Evolutionary conservation across 192 early-diverging fungal genomes (phyloP), one percentile per base, ranked within the genome.

Genomic region (Coemansia sp.): DNA sequence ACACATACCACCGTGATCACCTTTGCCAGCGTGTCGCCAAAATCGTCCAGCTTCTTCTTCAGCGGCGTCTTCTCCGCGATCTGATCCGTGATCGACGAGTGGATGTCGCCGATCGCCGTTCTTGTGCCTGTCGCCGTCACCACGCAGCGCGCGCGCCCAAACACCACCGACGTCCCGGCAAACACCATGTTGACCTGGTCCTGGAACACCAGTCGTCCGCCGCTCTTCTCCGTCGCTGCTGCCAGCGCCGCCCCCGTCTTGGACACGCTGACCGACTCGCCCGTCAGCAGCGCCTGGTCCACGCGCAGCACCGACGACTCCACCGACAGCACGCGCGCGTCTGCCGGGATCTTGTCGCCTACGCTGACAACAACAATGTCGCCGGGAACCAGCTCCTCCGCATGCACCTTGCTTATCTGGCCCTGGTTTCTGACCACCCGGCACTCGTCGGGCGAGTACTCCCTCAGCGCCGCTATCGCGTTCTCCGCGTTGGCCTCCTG

Each of bases 131-230:
- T 98, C 28, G 84, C 73, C 28, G 91, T 92, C 42, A 97, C 95
- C 31, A 99, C 86, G 52, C 91, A 94, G 47, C 76, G 72, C 36
- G 88, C 94, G 56, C 95, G 96, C 30, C 96, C 97, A 31, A 94
- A 77, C 28, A 92, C 94, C 38, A 94, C 88, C n/a, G 94, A 89
- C 6, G 96, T 98, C 25, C 96, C 97, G 7, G 94, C 94, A 80
- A 99, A 98, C 48, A 99, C 75, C 83, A 98, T 95, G 83, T 99
- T 99, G 60, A 84, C 74, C 79, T 96, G 93, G 80, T 98, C 97
- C 80, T 98, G 96, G 82, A 92, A 92, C 53, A 97, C 96, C 29
- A 89, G 91, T 2, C 65, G 57, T 17, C 19, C 52, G 6, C 10
- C 57, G 30, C 15, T 29, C 9, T 36, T 40, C 45, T 48, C 38